A percentile compares a stretch with the other conserved stretches of the same genome.
phyloP scores from a whole-genome alignment of 83 land plant species.

The Isoetes engelmannii region DNA sequence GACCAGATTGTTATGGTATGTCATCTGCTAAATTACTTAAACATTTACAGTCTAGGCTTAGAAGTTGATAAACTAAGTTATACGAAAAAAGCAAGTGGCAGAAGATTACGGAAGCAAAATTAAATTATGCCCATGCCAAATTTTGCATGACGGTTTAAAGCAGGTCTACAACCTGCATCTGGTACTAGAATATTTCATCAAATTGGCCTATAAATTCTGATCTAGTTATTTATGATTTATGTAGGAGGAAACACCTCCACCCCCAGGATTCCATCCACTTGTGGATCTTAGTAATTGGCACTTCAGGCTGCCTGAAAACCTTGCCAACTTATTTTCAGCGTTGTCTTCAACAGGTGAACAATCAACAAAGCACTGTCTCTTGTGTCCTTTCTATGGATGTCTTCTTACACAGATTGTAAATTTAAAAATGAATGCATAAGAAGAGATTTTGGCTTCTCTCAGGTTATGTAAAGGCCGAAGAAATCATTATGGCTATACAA shows the following conservation, averaged over 20 bases:
- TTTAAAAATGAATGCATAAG: too few relatives aligned
- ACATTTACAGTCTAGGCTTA: slow-evolving; percentile 1
- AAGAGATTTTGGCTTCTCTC: too few relatives aligned
- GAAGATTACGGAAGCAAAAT: too few relatives aligned
- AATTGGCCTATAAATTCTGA: too few relatives aligned
- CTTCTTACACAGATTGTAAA: neutral
- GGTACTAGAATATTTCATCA: too few relatives aligned
- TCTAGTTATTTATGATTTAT: neutral
- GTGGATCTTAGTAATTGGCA: slow-evolving; percentile 6
- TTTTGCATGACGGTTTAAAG: too few relatives aligned
- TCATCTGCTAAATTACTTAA: neutral
- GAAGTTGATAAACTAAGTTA: neutral
- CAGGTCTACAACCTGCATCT: too few relatives aligned
- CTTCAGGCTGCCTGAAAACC: neutral
- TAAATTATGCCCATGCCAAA: too few relatives aligned
- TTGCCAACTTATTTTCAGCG: neutral
- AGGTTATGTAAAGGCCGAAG: neutral
- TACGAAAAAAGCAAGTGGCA: too few relatives aligned
- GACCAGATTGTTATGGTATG: slow-evolving; percentile 3
- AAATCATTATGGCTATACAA: neutral
- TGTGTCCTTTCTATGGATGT: neutral
- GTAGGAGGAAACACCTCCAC: slow-evolving; percentile 5
- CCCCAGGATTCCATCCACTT: neutral
- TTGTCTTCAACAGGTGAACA: neutral
- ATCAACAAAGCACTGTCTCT: neutral